Percentiles rank a stretch among this genome's conserved stretches.
phyloP scores from a whole-genome alignment of 768 basidiomycete species.

The Boletus rufocinnamomeus region DNA sequence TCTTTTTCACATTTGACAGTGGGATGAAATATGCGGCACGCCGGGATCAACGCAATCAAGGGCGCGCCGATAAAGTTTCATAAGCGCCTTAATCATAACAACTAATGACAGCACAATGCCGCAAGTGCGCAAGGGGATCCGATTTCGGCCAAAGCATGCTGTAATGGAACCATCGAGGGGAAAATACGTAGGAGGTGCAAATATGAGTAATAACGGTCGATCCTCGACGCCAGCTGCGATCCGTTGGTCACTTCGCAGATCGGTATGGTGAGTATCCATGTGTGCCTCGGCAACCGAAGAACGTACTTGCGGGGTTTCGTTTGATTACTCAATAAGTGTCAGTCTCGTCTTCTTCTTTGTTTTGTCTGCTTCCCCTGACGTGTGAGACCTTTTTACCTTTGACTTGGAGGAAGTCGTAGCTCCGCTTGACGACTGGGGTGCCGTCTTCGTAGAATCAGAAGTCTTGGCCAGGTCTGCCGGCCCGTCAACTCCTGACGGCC shows the following conservation, averaged over 20 bases:
- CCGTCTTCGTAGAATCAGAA: slow-evolving; percentile 9
- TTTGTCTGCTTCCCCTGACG: slow-evolving; percentile 17
- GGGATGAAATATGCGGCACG: slow-evolving; percentile 24
- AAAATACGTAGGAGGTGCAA: slow-evolving; percentile 15
- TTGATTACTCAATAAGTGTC: slow-evolving; percentile 27
- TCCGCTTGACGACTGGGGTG: slow-evolving; percentile 8
- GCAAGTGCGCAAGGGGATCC: slow-evolving; percentile 16
- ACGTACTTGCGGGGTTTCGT: slow-evolving; percentile 21
- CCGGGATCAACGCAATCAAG: slow-evolving; percentile 32
- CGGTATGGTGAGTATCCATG: slow-evolving; percentile 9
- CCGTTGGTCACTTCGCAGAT: slow-evolving; percentile 21
- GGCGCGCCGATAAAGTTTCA: slow-evolving; percentile 32
- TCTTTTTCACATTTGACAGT: slow-evolving; percentile 23
- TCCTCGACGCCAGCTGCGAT: slow-evolving; percentile 20
- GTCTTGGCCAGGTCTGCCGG: slow-evolving; percentile 17
- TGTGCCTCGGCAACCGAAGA: slow-evolving; percentile 21
- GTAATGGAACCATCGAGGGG: slow-evolving; percentile 23
- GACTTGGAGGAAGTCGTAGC: slow-evolving; percentile 8
- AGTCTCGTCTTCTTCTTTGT: slow-evolving; percentile 31
- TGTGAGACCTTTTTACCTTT: slow-evolving; percentile 29
- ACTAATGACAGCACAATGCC: slow-evolving; percentile 23
- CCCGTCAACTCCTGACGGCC: slow-evolving; percentile 25
- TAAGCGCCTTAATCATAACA: slow-evolving; percentile 28
- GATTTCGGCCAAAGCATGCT: slow-evolving; percentile 20
- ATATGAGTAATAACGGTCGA: slow-evolving; percentile 19